Conservation (phyloP, 768 basidiomycete species). For the Lactarius tabidus region DNA sequence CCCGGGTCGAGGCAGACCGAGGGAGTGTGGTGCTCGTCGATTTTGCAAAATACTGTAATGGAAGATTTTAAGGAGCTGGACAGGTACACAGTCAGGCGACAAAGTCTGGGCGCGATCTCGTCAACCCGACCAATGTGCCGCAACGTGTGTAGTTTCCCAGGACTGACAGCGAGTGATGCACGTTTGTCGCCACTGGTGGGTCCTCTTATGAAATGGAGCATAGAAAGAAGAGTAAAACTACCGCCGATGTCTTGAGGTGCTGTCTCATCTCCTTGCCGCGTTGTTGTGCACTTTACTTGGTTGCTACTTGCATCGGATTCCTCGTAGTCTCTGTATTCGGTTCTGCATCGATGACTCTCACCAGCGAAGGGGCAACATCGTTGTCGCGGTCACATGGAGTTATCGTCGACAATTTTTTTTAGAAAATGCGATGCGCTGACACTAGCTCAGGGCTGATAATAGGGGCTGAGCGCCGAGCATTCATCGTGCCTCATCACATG, state of each 20-base stretch:
- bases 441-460: not conserved
- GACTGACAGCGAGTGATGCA: slow-evolving; percentile 31
- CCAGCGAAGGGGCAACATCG: not conserved
- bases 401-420: too few species aligned
- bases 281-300: not conserved
- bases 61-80: not conserved
- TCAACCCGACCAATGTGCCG: not conserved
- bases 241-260: not conserved
- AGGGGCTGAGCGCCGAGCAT: not conserved
- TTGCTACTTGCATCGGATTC: not conserved
- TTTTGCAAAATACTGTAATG: not conserved
- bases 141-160: slow-evolving; percentile 31
- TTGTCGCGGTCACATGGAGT: not conserved
- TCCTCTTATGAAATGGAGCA: not conserved
- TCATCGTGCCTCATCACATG: not conserved
- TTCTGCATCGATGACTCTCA: not conserved
- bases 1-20: not conserved
- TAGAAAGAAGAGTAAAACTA: not conserved
- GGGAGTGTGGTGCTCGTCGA: not conserved
- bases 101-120: not conserved
- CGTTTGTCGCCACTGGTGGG: slow-evolving; percentile 4
- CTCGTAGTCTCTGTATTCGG: not conserved
- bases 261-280: not conserved
- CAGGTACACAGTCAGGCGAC: not conserved
- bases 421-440: too few species aligned